Base-by-base conservation (phyloP, 1,284 basidiomycete species). In the Microbotryomycetes sp. region DNA sequence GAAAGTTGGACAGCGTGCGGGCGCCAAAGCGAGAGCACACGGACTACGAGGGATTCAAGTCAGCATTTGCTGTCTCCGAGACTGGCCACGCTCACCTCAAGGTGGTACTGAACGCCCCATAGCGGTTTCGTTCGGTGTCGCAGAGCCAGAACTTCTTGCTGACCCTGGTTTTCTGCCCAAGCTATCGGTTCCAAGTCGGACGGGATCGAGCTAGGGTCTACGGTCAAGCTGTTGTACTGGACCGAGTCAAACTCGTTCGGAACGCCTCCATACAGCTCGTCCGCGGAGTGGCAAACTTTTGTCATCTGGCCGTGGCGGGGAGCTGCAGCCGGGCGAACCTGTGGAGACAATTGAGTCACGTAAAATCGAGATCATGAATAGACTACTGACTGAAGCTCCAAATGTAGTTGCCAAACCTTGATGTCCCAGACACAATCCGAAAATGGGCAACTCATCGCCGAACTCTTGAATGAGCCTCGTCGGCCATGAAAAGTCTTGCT, bases 21-120 rank as follows among this genome's bases (percentile, higher is more conserved):
- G 69, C 45, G 23, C 78, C 78, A 48, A 66, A 70, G 0, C 75
- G 73, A 0, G 78, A 79, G 3, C 76, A 75, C 57, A 79, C 78
- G 0, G 78, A 79, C 78, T 79, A 62, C 2, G 28, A 26, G 23
- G 47, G 11, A 52, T 11, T 9, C 48, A 50, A 50, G 15, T 15
- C 48, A 15, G 26, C 51, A 21, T n/a, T 35, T 54, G 28, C 15
- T 2, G 86, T 87, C 11, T 84, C 84, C 2, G 79, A 81, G 51
- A 77, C 75, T 3, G 85, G 88, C 65, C 84, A 80, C 2, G 84
- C 81, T 7, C 85, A 89, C 76, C 59, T 94, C 93, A 1, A 93
- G 94, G 74, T 97, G 94, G 72, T 96, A 97, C 73, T 97, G 93
- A 2, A 97, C 91, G 3, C 89, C 91, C 84, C 87, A 93, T 68